These are phyloP conservation scores for Dunaliella primolecta DNA, from an alignment of 139 green algal species.

Conservation along the genomic window DNA sequence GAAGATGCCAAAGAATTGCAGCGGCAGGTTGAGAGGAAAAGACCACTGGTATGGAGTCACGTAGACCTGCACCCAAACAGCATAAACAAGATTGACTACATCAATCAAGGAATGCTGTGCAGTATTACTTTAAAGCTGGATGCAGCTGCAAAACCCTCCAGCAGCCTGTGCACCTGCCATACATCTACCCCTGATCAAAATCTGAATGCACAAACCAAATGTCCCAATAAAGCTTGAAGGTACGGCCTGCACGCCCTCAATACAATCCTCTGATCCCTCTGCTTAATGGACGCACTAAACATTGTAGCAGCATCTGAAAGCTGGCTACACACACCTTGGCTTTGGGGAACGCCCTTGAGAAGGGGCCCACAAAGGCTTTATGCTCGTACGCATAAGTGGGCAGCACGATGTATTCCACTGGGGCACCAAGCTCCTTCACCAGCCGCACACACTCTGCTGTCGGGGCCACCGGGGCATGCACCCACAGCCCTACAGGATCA, in stretches of 20 bases:
- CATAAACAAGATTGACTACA: no score
- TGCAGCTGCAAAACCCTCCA: no score
- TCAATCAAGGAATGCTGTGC: no score
- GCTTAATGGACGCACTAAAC: no score
- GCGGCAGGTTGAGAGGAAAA: slow-evolving; percentile 79
- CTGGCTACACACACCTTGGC: slow-evolving; percentile 64
- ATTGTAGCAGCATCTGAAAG: no score
- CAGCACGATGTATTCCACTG: slow-evolving; percentile 55
- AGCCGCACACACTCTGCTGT: slow-evolving; percentile 68
- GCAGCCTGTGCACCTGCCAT: no score
- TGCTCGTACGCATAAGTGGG: slow-evolving; percentile 91
- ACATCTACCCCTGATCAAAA: no score
- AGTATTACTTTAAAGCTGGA: no score
- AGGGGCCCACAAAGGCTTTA: slow-evolving; percentile 87
- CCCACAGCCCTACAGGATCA: slow-evolving; percentile 72
- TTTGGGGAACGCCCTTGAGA: slow-evolving; percentile 75
- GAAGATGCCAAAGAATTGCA: slow-evolving; percentile 85
- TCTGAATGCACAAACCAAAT: no score
- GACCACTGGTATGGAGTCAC: slow-evolving; percentile 70
- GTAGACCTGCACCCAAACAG: slow-evolving; percentile 46
- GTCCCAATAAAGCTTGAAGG: no score
- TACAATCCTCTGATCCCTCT: no score
- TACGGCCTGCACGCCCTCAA: no score
- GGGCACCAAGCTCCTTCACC: slow-evolving; percentile 63
- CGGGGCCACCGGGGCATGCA: slow-evolving; percentile 86